These are phyloP conservation scores for Barnettozyma siamensis DNA, from an alignment of 805 yeast genomes.

Conservation along the genomic window DNA sequence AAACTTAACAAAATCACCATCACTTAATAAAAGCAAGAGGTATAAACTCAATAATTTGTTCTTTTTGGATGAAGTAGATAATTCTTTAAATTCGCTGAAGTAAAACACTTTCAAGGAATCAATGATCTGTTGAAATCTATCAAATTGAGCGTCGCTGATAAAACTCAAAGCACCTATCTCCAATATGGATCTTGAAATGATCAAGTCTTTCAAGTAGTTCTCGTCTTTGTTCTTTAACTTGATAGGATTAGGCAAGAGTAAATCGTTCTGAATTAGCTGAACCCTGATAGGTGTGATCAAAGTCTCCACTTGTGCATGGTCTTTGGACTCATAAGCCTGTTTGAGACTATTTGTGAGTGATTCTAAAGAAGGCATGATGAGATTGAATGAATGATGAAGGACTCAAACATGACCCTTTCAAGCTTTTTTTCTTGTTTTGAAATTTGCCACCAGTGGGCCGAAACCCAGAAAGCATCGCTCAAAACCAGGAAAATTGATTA, in stretches of 20 bases:
- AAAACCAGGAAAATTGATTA: no score
- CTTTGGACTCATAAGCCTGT: constrained; percentile 51
- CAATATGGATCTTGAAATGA: constrained; percentile 72
- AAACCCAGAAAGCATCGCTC: no score
- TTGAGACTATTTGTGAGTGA: constrained; percentile 66
- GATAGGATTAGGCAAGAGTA: constrained; percentile 60
- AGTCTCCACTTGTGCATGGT: constrained; percentile 55
- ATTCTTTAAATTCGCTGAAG: constrained; percentile 31
- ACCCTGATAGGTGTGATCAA: constrained; percentile 70
- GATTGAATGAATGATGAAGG: no score
- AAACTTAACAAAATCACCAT: constrained; percentile 80
- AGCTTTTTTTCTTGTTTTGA: neutral
- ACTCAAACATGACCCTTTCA: no score
- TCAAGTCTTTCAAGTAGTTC: constrained; percentile 53
- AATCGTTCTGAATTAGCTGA: constrained; percentile 68
- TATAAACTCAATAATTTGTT: constrained; percentile 72
- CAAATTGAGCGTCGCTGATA: constrained; percentile 56
- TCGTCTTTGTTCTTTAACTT: constrained; percentile 30
- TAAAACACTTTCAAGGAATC: constrained; percentile 79
- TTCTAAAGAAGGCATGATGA: constrained; percentile 48
- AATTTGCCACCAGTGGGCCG: no score
- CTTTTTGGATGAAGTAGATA: constrained; percentile 49
- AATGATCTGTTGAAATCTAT: constrained; percentile 64
- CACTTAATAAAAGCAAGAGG: constrained; percentile 68
- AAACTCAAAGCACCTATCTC: constrained; percentile 86